phyloP scores from a whole-genome alignment of 331 rosid species.

The Malus hybrid region DNA sequence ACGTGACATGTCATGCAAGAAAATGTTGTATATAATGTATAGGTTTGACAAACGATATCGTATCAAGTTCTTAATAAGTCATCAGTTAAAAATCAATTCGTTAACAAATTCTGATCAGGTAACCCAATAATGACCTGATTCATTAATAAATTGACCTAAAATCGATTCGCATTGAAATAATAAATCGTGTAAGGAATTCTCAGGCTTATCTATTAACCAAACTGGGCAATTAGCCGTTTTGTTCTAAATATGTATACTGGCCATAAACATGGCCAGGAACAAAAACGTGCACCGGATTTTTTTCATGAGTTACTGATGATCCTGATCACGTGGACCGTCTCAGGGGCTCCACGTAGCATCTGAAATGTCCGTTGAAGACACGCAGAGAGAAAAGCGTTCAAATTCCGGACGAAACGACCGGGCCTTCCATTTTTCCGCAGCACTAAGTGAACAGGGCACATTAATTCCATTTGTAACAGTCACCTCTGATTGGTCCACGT shows the following conservation, averaged over 20 bases:
- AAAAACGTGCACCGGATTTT: background rate
- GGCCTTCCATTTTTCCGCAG: background rate
- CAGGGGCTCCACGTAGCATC: background rate
- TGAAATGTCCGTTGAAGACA: background rate
- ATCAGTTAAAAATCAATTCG: rapidly evolving
- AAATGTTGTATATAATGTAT: too few species aligned
- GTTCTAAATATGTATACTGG: background rate
- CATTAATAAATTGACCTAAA: too few species aligned
- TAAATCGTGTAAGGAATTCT: too few species aligned
- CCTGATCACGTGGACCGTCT: background rate
- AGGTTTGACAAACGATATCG: rapidly evolving
- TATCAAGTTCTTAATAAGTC: too few species aligned
- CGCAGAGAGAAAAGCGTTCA: background rate
- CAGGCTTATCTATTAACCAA: background rate
- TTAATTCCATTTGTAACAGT: too few species aligned
- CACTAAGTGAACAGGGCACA: background rate
- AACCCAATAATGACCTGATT: too few species aligned
- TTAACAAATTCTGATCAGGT: rapidly evolving
- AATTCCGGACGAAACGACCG: background rate
- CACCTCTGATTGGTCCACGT: too few species aligned
- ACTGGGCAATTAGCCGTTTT: background rate
- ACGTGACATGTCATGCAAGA: too few species aligned
- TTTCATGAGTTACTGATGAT: background rate
- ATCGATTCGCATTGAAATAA: too few species aligned
- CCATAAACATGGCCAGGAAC: background rate